Percentiles rank a stretch among this genome's conserved stretches.
phyloP scores from a whole-genome alignment of 768 basidiomycete genomes.

The Lenzites betulinus region DNA sequence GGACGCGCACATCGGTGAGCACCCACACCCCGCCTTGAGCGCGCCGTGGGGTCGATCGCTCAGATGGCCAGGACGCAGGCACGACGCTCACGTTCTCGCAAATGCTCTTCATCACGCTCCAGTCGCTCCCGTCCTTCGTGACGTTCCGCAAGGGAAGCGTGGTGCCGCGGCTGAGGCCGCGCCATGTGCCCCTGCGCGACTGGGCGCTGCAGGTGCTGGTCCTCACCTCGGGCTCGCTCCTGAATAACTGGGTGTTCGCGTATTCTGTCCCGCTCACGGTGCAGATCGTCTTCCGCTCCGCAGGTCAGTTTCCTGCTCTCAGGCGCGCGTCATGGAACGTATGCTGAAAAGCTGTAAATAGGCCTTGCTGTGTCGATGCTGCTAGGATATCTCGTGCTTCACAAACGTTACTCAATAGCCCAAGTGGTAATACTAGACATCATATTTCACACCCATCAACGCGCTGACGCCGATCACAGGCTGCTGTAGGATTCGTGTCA shows the following conservation, averaged over 20 bases:
- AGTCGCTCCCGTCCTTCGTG: constrained; percentile 67
- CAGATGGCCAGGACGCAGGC: constrained; percentile 41
- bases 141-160: constrained; percentile 28
- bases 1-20: constrained; percentile 65
- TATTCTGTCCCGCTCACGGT: constrained; percentile 76
- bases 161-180: constrained; percentile 59
- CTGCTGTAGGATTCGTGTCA: constrained; percentile 68
- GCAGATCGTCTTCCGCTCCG: constrained; percentile 84
- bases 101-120: constrained; percentile 74
- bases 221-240: constrained; percentile 61
- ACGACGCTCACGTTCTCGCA: constrained; percentile 85
- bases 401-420: constrained; percentile 55
- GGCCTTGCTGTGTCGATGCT: constrained; percentile 79
- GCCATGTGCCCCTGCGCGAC: constrained; percentile 64
- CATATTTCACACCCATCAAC: neutral
- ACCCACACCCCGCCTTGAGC: constrained; percentile 7
- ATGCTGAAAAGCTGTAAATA: constrained; percentile 27
- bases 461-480: constrained; percentile 36
- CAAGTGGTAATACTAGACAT: constrained; percentile 53
- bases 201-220: constrained; percentile 77
- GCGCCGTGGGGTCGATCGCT: neutral
- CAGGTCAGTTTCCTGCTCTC: constrained; percentile 46
- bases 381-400: constrained; percentile 60
- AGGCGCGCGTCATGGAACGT: neutral
- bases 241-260: constrained; percentile 84